Conservation (phyloP, 371 early-diverging fungal species). For the Mortierella sp. region DNA sequence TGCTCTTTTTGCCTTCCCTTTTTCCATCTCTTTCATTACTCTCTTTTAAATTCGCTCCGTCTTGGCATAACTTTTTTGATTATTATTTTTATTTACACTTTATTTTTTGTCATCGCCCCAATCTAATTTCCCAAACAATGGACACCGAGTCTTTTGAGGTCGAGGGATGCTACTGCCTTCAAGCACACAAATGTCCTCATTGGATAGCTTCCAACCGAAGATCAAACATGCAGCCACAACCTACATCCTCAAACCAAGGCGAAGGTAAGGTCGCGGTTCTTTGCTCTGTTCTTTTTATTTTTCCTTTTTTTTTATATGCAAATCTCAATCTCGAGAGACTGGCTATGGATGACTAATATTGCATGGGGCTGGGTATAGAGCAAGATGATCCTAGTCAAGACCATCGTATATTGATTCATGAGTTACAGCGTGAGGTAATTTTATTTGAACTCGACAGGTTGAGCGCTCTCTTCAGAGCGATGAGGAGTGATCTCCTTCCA, state of each 20-base stretch:
- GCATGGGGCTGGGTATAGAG: not conserved
- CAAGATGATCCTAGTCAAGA: constrained; percentile 11
- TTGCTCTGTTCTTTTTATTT: not conserved
- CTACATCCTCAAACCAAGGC: not conserved
- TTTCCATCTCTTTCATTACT: not conserved
- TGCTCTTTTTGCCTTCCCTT: not conserved
- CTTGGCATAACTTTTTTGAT: not conserved
- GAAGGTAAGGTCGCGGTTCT: constrained; percentile 14
- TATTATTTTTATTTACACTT: not conserved
- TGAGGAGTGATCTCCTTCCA: not conserved
- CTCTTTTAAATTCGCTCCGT: not conserved
- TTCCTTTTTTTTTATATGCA: not conserved
- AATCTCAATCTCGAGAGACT: too few species aligned
- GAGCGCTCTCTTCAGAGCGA: not conserved
- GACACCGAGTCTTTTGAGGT: constrained; percentile 13
- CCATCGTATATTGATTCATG: constrained; percentile 35
- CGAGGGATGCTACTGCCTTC: constrained; percentile 49
- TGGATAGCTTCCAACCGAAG: constrained; percentile 30
- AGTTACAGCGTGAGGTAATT: constrained; percentile 50
- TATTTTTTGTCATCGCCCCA: not conserved
- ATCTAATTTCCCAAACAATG: constrained; percentile 6
- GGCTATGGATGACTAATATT: not conserved
- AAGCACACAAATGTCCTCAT: constrained; percentile 36
- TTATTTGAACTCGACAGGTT: not conserved
- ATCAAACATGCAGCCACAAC: not conserved